Conservation (phyloP, 2,329 filamentous ascomycete genomes). For the Colletotrichum endophyticum region DNA sequence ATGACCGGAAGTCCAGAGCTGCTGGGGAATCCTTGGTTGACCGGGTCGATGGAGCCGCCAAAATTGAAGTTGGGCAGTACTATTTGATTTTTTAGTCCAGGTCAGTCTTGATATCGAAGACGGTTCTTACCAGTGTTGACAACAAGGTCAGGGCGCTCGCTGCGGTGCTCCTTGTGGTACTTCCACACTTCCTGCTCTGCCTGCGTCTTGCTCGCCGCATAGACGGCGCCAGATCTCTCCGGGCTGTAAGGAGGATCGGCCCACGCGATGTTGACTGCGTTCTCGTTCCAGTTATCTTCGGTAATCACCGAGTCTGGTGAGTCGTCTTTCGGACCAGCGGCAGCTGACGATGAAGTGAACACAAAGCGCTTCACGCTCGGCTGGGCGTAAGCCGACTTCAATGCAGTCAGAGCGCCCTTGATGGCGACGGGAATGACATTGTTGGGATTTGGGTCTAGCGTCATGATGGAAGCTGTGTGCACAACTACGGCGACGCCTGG, state of each 20-base stretch:
- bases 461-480: slow-evolving; percentile 47
- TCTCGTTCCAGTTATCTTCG: slow-evolving; percentile 33
- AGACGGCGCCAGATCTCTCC: slow-evolving; percentile 28
- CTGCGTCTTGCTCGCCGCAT: slow-evolving; percentile 42
- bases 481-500: slow-evolving; percentile 38
- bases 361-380: slow-evolving; percentile 39
- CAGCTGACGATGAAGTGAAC: slow-evolving; percentile 21
- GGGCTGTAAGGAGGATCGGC: slow-evolving; percentile 29
- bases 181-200: slow-evolving; percentile 42
- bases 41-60: slow-evolving; percentile 22
- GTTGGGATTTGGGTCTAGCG: slow-evolving; percentile 43
- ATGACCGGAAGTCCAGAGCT: slow-evolving; percentile 23
- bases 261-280: slow-evolving; percentile 31
- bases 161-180: slow-evolving; percentile 35
- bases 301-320: neutral
- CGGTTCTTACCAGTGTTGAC: slow-evolving; percentile 25
- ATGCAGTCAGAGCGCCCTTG: slow-evolving; percentile 35
- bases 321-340: neutral
- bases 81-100: neutral
- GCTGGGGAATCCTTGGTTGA: slow-evolving; percentile 23
- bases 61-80: slow-evolving; percentile 32
- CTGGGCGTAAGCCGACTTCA: slow-evolving; percentile 44
- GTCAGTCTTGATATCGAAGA: neutral
- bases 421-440: slow-evolving; percentile 44
- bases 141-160: slow-evolving; percentile 32